These are phyloP conservation scores for Caloboletus firmus DNA, from an alignment of 1,284 basidiomycete genomes.

Conservation along the genomic window DNA sequence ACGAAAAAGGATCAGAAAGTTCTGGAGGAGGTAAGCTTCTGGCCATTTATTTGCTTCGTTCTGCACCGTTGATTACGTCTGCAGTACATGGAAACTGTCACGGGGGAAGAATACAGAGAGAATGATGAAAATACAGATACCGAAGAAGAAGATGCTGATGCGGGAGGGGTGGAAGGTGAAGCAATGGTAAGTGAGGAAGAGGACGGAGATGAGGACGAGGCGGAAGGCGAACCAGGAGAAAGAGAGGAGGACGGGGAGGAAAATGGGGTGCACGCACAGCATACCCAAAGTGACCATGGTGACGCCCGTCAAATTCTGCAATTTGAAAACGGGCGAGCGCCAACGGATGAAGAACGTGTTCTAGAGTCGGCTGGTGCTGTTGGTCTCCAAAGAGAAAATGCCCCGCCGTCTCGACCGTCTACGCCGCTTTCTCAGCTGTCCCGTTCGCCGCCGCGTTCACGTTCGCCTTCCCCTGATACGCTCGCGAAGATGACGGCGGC, in stretches of 20 bases:
- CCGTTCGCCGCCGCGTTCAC: conserved; percentile 50
- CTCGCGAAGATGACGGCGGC: conserved; percentile 38
- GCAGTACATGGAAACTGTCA: conserved; percentile 69
- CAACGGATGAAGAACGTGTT: background rate
- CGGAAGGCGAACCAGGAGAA: conserved; percentile 14
- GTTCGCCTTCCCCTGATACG: conserved; percentile 40
- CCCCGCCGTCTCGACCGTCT: conserved; percentile 24
- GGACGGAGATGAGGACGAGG: conserved; percentile 36
- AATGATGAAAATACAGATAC: conserved; percentile 32
- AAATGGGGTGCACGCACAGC: conserved; percentile 26
- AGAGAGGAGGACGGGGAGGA: conserved; percentile 29
- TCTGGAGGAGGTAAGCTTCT: conserved; percentile 72
- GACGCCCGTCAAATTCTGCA: conserved; percentile 9
- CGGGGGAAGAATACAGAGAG: conserved; percentile 42
- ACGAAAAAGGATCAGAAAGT: conserved; percentile 77
- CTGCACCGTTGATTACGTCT: conserved; percentile 20
- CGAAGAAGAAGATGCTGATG: conserved; percentile 37
- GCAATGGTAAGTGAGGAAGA: conserved; percentile 34
- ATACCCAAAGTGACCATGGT: conserved; percentile 26
- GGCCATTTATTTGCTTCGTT: conserved; percentile 11
- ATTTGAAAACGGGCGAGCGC: conserved; percentile 15
- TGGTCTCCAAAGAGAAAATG: conserved; percentile 29
- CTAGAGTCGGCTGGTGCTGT: conserved; percentile 1
- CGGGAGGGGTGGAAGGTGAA: conserved; percentile 40
- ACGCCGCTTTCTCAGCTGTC: conserved; percentile 35